phyloP scores from a whole-genome alignment of 768 basidiomycete species.

The Tulasnella sp. region DNA sequence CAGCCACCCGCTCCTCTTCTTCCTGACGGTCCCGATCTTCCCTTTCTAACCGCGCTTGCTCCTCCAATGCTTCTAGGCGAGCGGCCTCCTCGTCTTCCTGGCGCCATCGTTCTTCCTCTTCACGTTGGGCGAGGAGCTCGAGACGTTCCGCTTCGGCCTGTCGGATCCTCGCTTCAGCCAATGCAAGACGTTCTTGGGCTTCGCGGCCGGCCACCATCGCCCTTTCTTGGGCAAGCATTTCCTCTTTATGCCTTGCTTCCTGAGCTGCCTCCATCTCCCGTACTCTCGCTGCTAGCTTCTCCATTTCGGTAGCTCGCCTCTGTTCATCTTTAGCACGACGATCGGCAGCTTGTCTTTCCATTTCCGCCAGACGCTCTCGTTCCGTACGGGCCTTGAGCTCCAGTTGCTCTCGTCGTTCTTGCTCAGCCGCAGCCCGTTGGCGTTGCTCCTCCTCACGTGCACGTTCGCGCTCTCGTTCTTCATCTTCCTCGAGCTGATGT shows the following conservation, averaged over 20 bases:
- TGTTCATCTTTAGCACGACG: not conserved
- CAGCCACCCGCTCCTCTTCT: conserved; percentile 9
- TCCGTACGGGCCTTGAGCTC: not conserved
- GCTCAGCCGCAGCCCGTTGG: not conserved
- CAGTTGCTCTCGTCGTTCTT: conserved; percentile 4
- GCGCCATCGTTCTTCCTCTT: conserved; percentile 4
- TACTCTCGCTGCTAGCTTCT: not conserved
- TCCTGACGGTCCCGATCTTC: not conserved
- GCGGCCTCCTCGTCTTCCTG: not conserved
- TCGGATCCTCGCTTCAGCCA: not conserved
- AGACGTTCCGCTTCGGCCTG: not conserved
- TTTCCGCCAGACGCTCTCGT: not conserved
- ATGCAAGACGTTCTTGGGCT: not conserved
- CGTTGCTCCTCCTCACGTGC: not conserved
- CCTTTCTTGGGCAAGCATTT: not conserved
- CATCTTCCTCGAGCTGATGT: not conserved
- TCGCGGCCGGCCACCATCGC: not conserved
- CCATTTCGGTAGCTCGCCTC: not conserved
- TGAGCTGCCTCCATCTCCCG: conserved; percentile 4
- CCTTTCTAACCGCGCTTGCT: not conserved
- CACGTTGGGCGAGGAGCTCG: not conserved
- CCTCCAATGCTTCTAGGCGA: not conserved
- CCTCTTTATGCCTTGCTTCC: not conserved
- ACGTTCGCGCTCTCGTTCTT: not conserved
- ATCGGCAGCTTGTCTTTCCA: not conserved